A percentile compares a stretch with the other conserved stretches of the same genome.
Conservation (phyloP, 2,329 filamentous ascomycete species). For the Phoma sp. region DNA sequence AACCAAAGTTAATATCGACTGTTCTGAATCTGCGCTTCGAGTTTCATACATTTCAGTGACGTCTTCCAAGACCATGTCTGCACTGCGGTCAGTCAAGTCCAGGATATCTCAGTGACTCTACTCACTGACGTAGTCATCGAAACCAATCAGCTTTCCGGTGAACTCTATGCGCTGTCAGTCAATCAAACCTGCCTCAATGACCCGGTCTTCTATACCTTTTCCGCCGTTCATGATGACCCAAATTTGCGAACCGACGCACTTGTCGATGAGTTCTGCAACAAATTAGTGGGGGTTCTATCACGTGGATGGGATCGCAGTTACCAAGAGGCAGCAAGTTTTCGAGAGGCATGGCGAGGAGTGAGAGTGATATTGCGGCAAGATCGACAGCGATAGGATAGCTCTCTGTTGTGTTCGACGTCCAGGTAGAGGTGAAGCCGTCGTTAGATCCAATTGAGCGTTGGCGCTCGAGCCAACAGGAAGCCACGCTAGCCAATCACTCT, state of each 20-base stretch:
- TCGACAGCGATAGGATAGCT: neutral
- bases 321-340: slow-evolving; percentile 43
- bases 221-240: slow-evolving; percentile 99
- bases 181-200: neutral
- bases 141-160: slow-evolving; percentile 89
- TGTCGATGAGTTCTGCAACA: slow-evolving; percentile 90
- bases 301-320: slow-evolving; percentile 7
- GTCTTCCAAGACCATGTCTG: slow-evolving; percentile 98
- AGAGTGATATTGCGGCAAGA: neutral
- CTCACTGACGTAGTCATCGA: slow-evolving; percentile 99
- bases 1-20: slow-evolving; percentile 14
- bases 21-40: neutral
- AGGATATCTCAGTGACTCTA: slow-evolving; percentile 47
- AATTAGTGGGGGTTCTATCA: slow-evolving; percentile 22
- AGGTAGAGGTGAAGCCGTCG: slow-evolving; percentile 15
- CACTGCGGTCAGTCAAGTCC: slow-evolving; percentile 9
- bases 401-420: slow-evolving; percentile 7
- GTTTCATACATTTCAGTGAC: slow-evolving; percentile 87
- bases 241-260: slow-evolving; percentile 95
- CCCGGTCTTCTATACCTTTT: slow-evolving; percentile 68
- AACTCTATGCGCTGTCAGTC: slow-evolving; percentile 70
- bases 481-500: slow-evolving; percentile 26
- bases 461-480: slow-evolving; percentile 16
- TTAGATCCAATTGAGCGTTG: slow-evolving; percentile 28
- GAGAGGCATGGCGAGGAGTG: slow-evolving; percentile 28